These are phyloP conservation scores for Elymus sibiricus DNA, from an alignment of 176 grass and related monocot species.

Conservation along the genomic window DNA sequence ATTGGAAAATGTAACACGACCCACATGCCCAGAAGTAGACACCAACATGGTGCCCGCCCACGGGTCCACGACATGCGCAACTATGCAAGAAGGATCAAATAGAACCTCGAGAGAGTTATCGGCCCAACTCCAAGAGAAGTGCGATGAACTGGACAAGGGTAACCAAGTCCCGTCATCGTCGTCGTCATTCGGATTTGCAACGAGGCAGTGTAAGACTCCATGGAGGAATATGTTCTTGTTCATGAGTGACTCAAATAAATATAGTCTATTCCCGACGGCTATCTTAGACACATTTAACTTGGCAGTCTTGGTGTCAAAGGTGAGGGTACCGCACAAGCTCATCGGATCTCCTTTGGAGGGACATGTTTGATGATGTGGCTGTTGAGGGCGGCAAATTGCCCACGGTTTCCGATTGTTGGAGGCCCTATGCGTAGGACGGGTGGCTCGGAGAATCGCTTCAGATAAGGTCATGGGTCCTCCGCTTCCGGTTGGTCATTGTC, in stretches of 20 bases:
- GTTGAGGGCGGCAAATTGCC: not conserved
- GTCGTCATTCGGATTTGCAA: not conserved
- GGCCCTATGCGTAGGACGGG: not conserved
- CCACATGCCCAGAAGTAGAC: no score
- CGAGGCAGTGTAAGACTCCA: not conserved
- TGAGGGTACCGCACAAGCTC: not conserved
- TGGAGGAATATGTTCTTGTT: not conserved
- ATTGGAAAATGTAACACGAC: no score
- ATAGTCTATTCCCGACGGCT: not conserved
- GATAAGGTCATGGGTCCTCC: no score
- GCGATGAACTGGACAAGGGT: no score
- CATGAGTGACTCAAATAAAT: not conserved
- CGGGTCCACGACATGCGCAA: no score
- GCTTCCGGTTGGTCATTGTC: not conserved
- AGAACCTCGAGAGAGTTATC: no score
- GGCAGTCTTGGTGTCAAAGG: not conserved
- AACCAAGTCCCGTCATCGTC: not conserved
- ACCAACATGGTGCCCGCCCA: no score
- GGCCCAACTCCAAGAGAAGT: no score
- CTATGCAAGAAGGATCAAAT: no score
- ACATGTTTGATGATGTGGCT: not conserved
- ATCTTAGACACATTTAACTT: not conserved
- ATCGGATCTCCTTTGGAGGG: not conserved
- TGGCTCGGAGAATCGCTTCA: not conserved
- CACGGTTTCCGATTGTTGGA: not conserved